Evolutionary conservation across 2,329 filamentous ascomycete genomes (phyloP), one percentile per base, ranked within the genome.

Genomic region (Xylaria sp.): DNA sequence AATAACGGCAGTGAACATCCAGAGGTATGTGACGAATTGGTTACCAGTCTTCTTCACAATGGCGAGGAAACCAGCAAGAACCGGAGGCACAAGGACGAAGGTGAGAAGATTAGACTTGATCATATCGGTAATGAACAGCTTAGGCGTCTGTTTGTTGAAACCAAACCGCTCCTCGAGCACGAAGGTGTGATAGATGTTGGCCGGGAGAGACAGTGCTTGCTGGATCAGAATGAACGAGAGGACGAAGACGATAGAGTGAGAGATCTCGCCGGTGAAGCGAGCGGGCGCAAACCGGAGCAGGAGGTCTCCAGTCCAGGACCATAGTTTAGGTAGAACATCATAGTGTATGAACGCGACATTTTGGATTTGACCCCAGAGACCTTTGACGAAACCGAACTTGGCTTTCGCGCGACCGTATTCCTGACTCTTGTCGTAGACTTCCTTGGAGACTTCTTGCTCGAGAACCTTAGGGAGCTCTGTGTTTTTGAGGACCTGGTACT

Each of bases 11-110:
- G 91, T 90, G 74, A 99, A 98, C 63, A 95, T 80, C 94, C 94
- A 99, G 60, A 99, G 87, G 77, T 97, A 99, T 82, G 96, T 96
- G 84, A 98, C 97, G 84, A 99, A 99, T 75, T 89, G 87, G 75
- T 90, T 92, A 68, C 95, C 95, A 12, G 96, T 97, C 80, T 91
- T 92, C 79, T 97, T 90, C 72, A 99, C 90, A 75, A 99, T 99
- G 77, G 91, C 87, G 73, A 98, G 86, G 83, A 99, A 96, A 43
- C 89, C 95, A 69, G 92, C 91, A 66, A 97, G 90, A 70, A 99
- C 90, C 0, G 96, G 95, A 54, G 92, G 89, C 64, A 92, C 90
- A 62, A 99, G 85, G 50, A 87, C 88, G 69, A 96, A 84, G 54
- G 89, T 87, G 62, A 99, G 85, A 70, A 92, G 84, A 77, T 97